phyloP scores from a whole-genome alignment of 148 eudicot species.

The Polygonum aviculare region DNA sequence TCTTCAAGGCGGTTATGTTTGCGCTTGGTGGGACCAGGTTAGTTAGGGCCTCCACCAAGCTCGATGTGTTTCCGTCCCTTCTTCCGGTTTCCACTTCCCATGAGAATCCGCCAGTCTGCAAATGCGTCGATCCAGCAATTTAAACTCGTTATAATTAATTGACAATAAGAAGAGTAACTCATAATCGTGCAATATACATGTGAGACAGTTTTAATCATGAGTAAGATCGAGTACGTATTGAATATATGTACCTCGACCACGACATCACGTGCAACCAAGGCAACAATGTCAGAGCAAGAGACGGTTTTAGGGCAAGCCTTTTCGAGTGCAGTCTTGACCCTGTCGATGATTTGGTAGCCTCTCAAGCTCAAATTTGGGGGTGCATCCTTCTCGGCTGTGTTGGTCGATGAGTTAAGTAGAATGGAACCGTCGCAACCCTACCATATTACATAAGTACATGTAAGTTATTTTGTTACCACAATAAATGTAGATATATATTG shows the following conservation, averaged over 20 bases:
- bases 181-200: too few species aligned
- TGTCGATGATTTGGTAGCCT: constrained; percentile 1
- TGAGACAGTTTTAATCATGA: too few species aligned
- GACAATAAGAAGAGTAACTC: too few species aligned
- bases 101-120: constrained; percentile 25
- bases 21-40: constrained; percentile 30
- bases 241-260: not conserved
- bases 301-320: constrained; percentile 3
- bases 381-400: not conserved
- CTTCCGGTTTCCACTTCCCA: constrained; percentile 46
- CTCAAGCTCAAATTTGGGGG: not conserved
- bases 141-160: not conserved
- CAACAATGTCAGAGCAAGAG: not conserved
- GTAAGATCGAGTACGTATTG: too few species aligned
- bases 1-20: constrained; percentile 21
- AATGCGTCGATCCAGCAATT: not conserved
- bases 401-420: not conserved
- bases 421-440: not conserved
- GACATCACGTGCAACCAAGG: constrained; percentile 4
- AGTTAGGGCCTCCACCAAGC: constrained; percentile 14
- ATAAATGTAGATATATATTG: not conserved
- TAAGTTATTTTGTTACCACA: not conserved
- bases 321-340: constrained; percentile 7
- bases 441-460: not conserved
- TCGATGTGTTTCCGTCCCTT: constrained; percentile 40